Base-by-base conservation (phyloP, 805 yeast genomes). In the Wickerhamiella allomyrinae region DNA sequence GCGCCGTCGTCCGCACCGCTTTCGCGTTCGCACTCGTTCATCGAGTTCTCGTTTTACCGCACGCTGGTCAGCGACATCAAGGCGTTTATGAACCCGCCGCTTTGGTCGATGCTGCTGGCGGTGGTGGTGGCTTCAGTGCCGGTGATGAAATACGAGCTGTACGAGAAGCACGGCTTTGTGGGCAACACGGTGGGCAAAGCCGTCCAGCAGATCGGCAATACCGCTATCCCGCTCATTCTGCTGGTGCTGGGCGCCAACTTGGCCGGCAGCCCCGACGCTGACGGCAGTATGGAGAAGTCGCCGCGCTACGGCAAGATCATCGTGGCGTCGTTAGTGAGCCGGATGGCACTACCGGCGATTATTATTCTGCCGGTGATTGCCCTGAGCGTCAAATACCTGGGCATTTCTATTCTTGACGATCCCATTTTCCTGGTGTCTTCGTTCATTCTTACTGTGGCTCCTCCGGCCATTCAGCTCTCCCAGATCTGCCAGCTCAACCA, bases 401-500 rank as follows among this genome's bases (percentile, higher is more conserved):
- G 66, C 40, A 61, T 73, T 10, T 63, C 69, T 17, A 66, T 67
- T 40, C 51, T 68, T 25, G 69, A 65, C 50, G 71, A 76, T 54
- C 82, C 82, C 8, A 73, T 76, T 42, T 76, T 76, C 50, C 56
- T 76, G 46, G 68, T 76, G 36, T 76, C 76, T 35, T 66, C 74
- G 10, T 76, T 76, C 49, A 61, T 76, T 15, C 64, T 76, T 37
- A 74, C 80, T 2, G 67, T 73, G 2, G 69, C 78, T 1, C 82
- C 82, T 3, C 81, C 82, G 1, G 82, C 82, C 7, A 75, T 76
- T 49, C 82, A 76, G 59, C 65, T 76, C 35, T 69, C 77, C 14
- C 82, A 76, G 54, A 76, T 76, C 44, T 74, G 77, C 44, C 80
- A 74, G 52, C 56, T 76, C 42, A 76, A 76, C 55, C 68, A 67